These are phyloP conservation scores for Sugiyamaella pinicola DNA, from an alignment of 1,139 yeast species.

Conservation along the genomic window DNA sequence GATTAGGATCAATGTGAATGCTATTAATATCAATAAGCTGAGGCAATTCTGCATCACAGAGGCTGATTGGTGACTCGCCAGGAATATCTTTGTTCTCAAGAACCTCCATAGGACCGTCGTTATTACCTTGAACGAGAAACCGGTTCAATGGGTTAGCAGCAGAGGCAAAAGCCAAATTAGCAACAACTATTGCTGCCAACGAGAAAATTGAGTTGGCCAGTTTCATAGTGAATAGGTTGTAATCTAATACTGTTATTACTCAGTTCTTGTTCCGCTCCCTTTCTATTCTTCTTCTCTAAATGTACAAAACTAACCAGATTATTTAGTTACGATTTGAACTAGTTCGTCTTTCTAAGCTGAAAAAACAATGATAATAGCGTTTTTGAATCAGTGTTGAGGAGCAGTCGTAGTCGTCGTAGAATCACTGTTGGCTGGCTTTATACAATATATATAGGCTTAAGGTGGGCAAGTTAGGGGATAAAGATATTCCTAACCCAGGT, in stretches of 20 bases:
- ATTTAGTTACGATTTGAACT: no score
- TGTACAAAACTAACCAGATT: no score
- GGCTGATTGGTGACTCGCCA: slow-evolving; percentile 81
- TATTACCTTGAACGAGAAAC: slow-evolving; percentile 6
- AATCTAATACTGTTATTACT: not conserved
- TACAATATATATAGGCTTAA: not conserved
- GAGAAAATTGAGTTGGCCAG: slow-evolving; percentile 3
- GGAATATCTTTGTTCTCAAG: slow-evolving; percentile 52
- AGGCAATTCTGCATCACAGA: slow-evolving; percentile 65
- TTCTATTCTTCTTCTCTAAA: not conserved
- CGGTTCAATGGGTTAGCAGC: slow-evolving; percentile 10
- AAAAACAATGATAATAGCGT: no score
- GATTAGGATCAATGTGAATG: slow-evolving; percentile 74
- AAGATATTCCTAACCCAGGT: not conserved
- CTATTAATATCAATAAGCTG: slow-evolving; percentile 66
- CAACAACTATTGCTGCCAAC: slow-evolving; percentile 2
- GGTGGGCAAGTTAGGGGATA: not conserved
- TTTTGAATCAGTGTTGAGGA: no score
- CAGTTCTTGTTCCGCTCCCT: not conserved
- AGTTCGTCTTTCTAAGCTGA: no score
- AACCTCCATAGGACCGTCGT: slow-evolving; percentile 3
- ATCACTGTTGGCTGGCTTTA: not conserved
- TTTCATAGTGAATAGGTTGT: slow-evolving; percentile 4
- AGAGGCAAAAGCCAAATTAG: not conserved
- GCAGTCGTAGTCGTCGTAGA: no score